Evolutionary conservation across 768 basidiomycete genomes (phyloP).

Genomic region (Naganishia vaughanmartiniae): DNA sequence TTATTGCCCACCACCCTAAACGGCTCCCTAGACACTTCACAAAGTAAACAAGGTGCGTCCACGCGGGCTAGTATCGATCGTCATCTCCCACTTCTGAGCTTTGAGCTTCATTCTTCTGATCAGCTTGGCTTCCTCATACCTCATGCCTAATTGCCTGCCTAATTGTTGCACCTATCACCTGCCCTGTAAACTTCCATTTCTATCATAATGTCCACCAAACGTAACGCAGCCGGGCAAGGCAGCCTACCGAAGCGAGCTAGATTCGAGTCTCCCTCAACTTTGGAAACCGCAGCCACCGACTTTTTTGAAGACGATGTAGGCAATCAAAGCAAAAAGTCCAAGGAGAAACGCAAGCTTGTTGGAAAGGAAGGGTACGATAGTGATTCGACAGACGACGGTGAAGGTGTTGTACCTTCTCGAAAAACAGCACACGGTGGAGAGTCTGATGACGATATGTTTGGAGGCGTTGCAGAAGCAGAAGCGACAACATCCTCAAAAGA

Average conservation of each 20-base stretch:
- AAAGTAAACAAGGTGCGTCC: slow-evolving; percentile 26
- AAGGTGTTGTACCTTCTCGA: slow-evolving; percentile 84
- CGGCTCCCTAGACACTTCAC: neutral
- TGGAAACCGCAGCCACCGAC: slow-evolving; percentile 31
- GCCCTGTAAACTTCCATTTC: slow-evolving; percentile 13
- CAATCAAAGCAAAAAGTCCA: slow-evolving; percentile 33
- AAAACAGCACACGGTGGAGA: slow-evolving; percentile 56
- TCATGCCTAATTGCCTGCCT: neutral
- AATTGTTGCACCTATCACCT: neutral
- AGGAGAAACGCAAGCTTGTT: slow-evolving; percentile 69
- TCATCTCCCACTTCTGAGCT: slow-evolving; percentile 7
- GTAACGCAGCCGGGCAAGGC: slow-evolving; percentile 24
- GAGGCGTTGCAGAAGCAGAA: slow-evolving; percentile 62
- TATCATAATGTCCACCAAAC: slow-evolving; percentile 36
- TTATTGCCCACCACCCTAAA: too few relatives aligned
- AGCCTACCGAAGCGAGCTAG: slow-evolving; percentile 39
- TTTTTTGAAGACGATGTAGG: slow-evolving; percentile 47
- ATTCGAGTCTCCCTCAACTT: slow-evolving; percentile 38
- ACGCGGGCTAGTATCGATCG: neutral
- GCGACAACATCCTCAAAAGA: slow-evolving; percentile 40
- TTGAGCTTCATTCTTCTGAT: neutral
- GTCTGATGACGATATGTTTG: slow-evolving; percentile 74
- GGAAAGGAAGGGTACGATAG: slow-evolving; percentile 82
- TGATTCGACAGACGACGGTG: slow-evolving; percentile 47
- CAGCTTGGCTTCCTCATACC: neutral